phyloP scores from a whole-genome alignment of 225 moss, liverwort and hornwort species.

The Bryoerythrophyllum caledonicum region DNA sequence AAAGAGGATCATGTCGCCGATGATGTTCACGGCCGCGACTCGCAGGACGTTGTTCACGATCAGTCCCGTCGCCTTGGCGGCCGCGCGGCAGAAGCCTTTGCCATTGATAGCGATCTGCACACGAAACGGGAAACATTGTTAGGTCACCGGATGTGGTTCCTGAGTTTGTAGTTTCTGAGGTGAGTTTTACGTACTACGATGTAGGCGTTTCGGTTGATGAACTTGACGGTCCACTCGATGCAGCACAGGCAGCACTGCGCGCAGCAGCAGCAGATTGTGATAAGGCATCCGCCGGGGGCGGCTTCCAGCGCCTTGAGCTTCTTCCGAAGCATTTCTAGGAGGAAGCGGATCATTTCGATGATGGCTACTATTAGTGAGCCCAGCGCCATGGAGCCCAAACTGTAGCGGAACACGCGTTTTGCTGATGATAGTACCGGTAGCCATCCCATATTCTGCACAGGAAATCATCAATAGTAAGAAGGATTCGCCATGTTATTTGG shows the following conservation, averaged over 20 bases:
- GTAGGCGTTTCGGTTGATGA: conserved; percentile 87
- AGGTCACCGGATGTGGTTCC: background rate
- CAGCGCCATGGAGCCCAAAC: conserved; percentile 90
- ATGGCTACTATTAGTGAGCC: conserved; percentile 87
- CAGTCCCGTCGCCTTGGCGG: conserved; percentile 79
- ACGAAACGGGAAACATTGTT: background rate
- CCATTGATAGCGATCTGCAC: conserved; percentile 85
- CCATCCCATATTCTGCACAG: conserved; percentile 58
- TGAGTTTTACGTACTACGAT: conserved; percentile 56
- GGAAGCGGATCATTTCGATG: conserved; percentile 82
- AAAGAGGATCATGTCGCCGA: conserved; percentile 79
- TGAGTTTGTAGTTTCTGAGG: background rate
- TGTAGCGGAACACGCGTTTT: conserved; percentile 74
- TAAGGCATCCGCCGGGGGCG: conserved; percentile 80
- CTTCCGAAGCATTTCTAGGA: conserved; percentile 75
- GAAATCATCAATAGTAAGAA: background rate
- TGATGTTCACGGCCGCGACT: conserved; percentile 80
- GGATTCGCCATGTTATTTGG: background rate
- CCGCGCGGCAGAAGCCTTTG: conserved; percentile 88
- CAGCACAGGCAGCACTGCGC: conserved; percentile 85
- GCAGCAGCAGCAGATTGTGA: conserved; percentile 77
- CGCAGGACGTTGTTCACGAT: conserved; percentile 80
- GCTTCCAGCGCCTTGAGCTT: conserved; percentile 61
- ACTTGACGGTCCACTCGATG: conserved; percentile 93
- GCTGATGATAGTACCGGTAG: conserved; percentile 79